Base-by-base conservation (phyloP, 352 stramenopile genomes). In the Thraustochytrium striatum region DNA sequence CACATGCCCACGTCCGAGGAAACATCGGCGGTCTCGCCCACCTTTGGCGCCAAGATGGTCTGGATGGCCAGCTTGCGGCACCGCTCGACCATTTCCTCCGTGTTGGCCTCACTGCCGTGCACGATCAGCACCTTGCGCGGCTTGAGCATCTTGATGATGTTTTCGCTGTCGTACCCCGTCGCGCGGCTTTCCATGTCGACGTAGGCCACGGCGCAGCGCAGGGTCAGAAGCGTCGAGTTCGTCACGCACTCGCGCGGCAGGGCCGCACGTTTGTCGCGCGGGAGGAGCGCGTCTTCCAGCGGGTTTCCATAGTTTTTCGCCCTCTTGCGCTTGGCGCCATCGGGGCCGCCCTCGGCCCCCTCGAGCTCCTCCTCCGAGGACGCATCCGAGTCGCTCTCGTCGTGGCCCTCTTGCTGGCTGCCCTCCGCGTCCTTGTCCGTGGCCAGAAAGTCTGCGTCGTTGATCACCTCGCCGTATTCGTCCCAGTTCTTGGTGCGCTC, bases 1-100 rank as follows among this genome's bases (percentile, higher is more conserved):
- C 65, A 75, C 65, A 75, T 75, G 43, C 65, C 65, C 35, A 75
- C 65, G 52, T 75, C 65, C 11, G 65, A 75, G 16, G 65, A 75
- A 3, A 75, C 65, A 38, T 75, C 65, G 11, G 52, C 65, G 47
- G 65, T 75, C 65, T 75, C 65, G 36, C 30, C 25, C 8, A 75
- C 8, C 1, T 21, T 25, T 3, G 65, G 65, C 5, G 32, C 52
- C 39, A 75, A 30, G 8, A 25, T 43, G 9, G 44, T 75, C 39
- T 75, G 65, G 36, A 75, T 75, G 13, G 65, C 65, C n/a, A 30
- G 43, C 1, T 75, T 30, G 3, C 43, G 25, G 32, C 65, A 75
- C n/a, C 44, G 44, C 25, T 75, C 30, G 19, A 75, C 44, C 65
- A 61, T 61, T 5, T 7, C 35, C 35, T 58, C 50, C 2, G 65